A percentile compares a stretch with the other conserved stretches of the same genome.
Evolutionary conservation across 2,329 filamentous ascomycete species (phyloP).

Genomic region (Alternaria metachromatica): DNA sequence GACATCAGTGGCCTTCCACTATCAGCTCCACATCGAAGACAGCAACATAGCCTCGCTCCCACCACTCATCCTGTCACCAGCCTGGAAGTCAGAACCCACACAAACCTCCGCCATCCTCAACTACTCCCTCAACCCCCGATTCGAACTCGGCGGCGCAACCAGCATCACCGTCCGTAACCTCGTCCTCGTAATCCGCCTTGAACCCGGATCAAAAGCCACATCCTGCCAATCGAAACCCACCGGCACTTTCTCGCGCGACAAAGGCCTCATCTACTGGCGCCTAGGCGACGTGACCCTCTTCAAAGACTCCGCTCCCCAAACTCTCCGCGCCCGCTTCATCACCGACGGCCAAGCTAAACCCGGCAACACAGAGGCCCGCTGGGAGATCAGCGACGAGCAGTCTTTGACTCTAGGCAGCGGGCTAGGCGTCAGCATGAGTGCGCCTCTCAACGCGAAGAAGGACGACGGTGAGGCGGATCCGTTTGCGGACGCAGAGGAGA

Average conservation of each 20-base stretch:
- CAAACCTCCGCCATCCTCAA: slow-evolving; percentile 86
- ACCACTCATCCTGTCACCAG: slow-evolving; percentile 74
- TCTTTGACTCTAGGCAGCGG: slow-evolving; percentile 62
- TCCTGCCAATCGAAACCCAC: slow-evolving; percentile 78
- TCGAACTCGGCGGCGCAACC: slow-evolving; percentile 49
- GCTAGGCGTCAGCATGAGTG: slow-evolving; percentile 61
- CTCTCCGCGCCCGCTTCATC: slow-evolving; percentile 82
- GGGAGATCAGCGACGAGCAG: slow-evolving; percentile 69
- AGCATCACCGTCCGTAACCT: slow-evolving; percentile 75
- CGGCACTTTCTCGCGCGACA: slow-evolving; percentile 80
- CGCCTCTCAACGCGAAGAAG: slow-evolving; percentile 50
- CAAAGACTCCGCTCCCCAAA: slow-evolving; percentile 66
- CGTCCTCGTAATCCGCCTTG: slow-evolving; percentile 73
- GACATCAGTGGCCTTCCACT: slow-evolving; percentile 87
- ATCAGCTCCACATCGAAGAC: slow-evolving; percentile 77
- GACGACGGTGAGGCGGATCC: slow-evolving; percentile 64
- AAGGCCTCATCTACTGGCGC: slow-evolving; percentile 80
- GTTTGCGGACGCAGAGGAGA: slow-evolving; percentile 69
- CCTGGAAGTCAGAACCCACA: slow-evolving; percentile 83
- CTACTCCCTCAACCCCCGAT: slow-evolving; percentile 82
- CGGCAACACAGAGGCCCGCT: slow-evolving; percentile 81
- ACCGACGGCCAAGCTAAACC: slow-evolving; percentile 74
- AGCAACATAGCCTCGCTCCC: slow-evolving; percentile 64
- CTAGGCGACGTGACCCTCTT: slow-evolving; percentile 74
- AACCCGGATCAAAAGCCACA: slow-evolving; percentile 65